Base-by-base conservation (phyloP, 2,329 filamentous ascomycete genomes). In the Fusarium temperatum region DNA sequence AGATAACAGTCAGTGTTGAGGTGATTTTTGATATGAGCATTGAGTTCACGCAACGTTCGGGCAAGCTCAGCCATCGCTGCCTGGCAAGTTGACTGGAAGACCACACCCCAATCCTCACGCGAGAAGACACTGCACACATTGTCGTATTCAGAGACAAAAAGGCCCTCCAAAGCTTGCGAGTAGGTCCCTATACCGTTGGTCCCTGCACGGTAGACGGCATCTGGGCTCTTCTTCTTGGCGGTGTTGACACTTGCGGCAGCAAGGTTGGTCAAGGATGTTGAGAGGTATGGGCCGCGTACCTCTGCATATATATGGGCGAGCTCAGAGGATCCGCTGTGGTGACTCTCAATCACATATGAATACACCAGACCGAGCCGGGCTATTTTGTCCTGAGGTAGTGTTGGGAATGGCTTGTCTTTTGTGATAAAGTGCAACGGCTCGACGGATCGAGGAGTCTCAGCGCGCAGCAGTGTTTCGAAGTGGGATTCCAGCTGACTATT, bases 391-490 rank as follows among this genome's bases (percentile, higher is more conserved):
- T 93, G 90, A 3, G 92, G 88, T 35, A 98, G 88, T 15, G 92
- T 87, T 14, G 96, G 96, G 78, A 98, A 99, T 2, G 93, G 90
- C 80, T 87, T 89, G 85, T 94, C 90, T 83, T 98, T 98, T 24
- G 95, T 98, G 78, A 98, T 92, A 80, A 92, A 98, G 82, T 98
- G 94, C 50, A 99, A 85, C 13, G 96, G 95, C 80, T 99, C 96
- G 56, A 98, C 89, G 6, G 93, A 90, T 57, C 90, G 89, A 20
- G 94, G 92, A 44, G 95, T 94, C 76, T 97, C 93, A 70, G 88
- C 89, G 50, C 88, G 86, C 42, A 99, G 85, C 60, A 95, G 87
- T 67, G 92, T 91, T 71, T 95, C 90, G 80, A 98, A 97, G 62
- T 96, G 89, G 63, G 91, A 91, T 82, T 98, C 95, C 38, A 99